Conservation (phyloP, 176 grass and related monocot genomes). For the Dactylis glomerata region DNA sequence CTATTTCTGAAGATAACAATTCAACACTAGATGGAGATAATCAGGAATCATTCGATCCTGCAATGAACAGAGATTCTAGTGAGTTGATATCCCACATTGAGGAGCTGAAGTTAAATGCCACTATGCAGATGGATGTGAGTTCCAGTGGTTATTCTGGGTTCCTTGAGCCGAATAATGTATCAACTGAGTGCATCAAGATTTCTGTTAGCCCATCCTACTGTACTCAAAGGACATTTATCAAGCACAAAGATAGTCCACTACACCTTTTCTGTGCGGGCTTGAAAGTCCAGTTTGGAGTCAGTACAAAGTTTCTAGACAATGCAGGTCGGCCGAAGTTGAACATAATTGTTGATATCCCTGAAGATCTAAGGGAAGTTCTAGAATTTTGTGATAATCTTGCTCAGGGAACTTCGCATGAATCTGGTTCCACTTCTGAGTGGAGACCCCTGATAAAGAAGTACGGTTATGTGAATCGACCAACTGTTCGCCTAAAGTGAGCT, state of each 20-base stretch:
- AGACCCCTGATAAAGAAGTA: constrained; percentile 67
- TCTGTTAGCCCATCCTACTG: constrained; percentile 39
- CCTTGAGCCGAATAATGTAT: constrained; percentile 58
- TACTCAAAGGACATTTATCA: constrained; percentile 40
- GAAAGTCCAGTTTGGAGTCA: constrained; percentile 63
- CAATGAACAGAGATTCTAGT: constrained; percentile 30
- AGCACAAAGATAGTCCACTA: constrained; percentile 51
- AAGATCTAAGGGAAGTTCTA: constrained; percentile 62
- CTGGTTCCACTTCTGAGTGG: constrained; percentile 84
- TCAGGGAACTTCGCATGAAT: constrained; percentile 48
- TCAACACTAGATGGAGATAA: constrained; percentile 20
- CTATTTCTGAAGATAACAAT: constrained; percentile 1
- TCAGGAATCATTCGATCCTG: constrained; percentile 16
- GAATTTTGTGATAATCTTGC: constrained; percentile 70
- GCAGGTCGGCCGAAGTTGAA: constrained; percentile 72
- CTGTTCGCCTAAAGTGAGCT: constrained; percentile 75
- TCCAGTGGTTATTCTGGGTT: constrained; percentile 60
- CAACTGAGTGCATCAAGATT: constrained; percentile 55
- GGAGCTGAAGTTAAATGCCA: constrained; percentile 62
- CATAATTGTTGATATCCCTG: constrained; percentile 63
- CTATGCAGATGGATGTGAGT: constrained; percentile 30
- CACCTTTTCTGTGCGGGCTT: constrained; percentile 56
- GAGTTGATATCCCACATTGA: constrained; percentile 54
- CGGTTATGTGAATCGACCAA: constrained; percentile 54
- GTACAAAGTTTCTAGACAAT: constrained; percentile 63